Percentiles rank a stretch among this genome's conserved stretches.
Conservation (phyloP, 495 filamentous ascomycete genomes). For the Hypoxylon trugodes region DNA sequence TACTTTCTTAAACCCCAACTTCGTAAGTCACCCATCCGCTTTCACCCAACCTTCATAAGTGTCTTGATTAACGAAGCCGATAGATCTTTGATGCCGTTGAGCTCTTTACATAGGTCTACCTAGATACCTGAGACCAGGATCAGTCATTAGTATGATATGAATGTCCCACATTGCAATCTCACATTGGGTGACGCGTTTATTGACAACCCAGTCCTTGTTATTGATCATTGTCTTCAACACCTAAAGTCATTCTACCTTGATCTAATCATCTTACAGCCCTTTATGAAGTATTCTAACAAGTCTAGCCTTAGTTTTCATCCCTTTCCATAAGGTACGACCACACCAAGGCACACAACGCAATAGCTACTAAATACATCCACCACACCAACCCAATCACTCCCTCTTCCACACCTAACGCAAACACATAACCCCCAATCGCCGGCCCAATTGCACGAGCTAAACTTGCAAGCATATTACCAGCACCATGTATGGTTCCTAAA, state of each 20-base stretch:
- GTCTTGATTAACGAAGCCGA: not conserved
- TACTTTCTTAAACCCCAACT: conserved; percentile 65
- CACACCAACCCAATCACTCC: conserved; percentile 74
- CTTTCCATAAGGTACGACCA: conserved; percentile 41
- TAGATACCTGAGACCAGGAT: not conserved
- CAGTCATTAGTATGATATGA: too few relatives aligned
- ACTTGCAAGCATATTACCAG: conserved; percentile 69
- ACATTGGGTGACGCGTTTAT: too few relatives aligned
- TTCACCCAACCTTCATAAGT: not conserved
- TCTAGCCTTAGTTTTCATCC: conserved; percentile 4
- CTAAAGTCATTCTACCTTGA: not conserved
- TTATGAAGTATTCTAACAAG: not conserved
- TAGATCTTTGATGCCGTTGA: conserved; percentile 68
- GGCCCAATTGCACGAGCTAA: conserved; percentile 72
- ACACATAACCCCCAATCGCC: conserved; percentile 68
- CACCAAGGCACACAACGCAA: conserved; percentile 40
- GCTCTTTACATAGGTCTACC: conserved; percentile 49
- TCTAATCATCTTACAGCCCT: not conserved
- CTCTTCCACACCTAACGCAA: conserved; percentile 69
- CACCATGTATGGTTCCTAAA: conserved; percentile 74
- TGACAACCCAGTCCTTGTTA: too few relatives aligned
- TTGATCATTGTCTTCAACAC: too few relatives aligned
- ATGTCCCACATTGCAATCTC: too few relatives aligned
- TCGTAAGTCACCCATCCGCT: conserved; percentile 55
- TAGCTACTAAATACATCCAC: conserved; percentile 64